Conservation (phyloP, 768 basidiomycete genomes). For the Jaapia argillacea region DNA sequence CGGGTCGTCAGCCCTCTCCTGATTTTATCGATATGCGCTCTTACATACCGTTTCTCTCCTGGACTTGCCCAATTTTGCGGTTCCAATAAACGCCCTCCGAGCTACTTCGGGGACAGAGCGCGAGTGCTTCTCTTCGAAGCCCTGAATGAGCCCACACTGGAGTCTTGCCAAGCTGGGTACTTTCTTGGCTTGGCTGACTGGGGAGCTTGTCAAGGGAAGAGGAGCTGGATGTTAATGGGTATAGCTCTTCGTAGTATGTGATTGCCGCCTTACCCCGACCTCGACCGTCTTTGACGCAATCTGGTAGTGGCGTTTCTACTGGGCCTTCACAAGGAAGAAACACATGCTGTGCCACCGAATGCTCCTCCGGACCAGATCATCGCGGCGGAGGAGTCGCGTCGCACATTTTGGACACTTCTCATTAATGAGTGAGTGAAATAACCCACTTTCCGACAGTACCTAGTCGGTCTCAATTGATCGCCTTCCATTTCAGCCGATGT, state of each 20-base stretch:
- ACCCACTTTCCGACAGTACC: not conserved
- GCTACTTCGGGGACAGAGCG: not conserved
- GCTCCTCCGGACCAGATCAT: not conserved
- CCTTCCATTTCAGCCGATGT: not conserved
- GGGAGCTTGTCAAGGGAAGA: not conserved
- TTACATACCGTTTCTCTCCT: not conserved
- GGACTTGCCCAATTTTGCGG: not conserved
- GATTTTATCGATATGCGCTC: not conserved
- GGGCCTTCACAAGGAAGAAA: constrained; percentile 1
- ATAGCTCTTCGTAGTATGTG: not conserved
- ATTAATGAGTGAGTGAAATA: not conserved
- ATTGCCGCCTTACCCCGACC: not conserved
- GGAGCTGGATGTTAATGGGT: not conserved
- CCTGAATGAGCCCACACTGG: not conserved
- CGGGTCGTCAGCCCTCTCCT: not conserved
- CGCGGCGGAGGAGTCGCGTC: not conserved
- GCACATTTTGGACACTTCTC: not conserved
- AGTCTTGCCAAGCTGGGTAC: not conserved
- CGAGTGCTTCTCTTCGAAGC: not conserved
- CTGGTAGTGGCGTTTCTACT: not conserved
- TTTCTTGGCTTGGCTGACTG: not conserved
- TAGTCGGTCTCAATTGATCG: no score
- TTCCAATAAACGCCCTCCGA: not conserved
- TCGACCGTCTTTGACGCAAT: not conserved
- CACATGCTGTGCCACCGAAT: not conserved